Base-by-base conservation (phyloP, 305 asterid genomes). In the Fraxinus floribunda region DNA sequence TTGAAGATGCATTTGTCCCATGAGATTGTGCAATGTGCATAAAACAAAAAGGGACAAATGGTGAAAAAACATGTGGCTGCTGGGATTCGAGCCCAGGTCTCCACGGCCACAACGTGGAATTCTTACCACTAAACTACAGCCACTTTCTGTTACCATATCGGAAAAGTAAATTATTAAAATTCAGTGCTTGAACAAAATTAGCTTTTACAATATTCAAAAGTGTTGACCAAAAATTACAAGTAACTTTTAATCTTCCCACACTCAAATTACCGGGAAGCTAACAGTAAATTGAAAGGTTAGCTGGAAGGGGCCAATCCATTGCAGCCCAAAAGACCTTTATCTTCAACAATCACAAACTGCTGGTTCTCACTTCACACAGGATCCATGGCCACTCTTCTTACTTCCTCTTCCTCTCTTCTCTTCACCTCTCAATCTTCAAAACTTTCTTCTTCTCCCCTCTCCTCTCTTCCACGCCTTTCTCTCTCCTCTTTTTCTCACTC, bases 21-120 rank as follows among this genome's bases (percentile, higher is more conserved):
- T 9, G 49, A 41, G 49, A 41, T 10, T 41, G 46, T 9, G 49
- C 16, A 9, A 41, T 41, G 49, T 9, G 49, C 4, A 36, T 36
- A 36, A 36, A 36, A 36, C 41, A 36, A 36, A 10, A 44, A 11
- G 16, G 1, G 16, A 44, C 4, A 44, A 9, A 44, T 44, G 52
- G 3, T 44, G 16, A 13, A 39, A 39, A 39, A 9, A 8, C 10
- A 35, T 39, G 46, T 39, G 46, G 13, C 46, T 39, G 46, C 13
- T 39, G 13, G 46, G 46, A 39, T 39, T 39, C 46, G 97, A 95
- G 99, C 98, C 98, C 98, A 94, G 98, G 97, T 95, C 99, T 93
- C 98, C 97, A 94, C 98, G 95, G 98, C 99, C 99, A 95, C 98
- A 95, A 93, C 95, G 96, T 93, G 95, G 97, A 93, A 92, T 94